Conservation (phyloP, 2,329 filamentous ascomycete species). For the Cytospora mali region DNA sequence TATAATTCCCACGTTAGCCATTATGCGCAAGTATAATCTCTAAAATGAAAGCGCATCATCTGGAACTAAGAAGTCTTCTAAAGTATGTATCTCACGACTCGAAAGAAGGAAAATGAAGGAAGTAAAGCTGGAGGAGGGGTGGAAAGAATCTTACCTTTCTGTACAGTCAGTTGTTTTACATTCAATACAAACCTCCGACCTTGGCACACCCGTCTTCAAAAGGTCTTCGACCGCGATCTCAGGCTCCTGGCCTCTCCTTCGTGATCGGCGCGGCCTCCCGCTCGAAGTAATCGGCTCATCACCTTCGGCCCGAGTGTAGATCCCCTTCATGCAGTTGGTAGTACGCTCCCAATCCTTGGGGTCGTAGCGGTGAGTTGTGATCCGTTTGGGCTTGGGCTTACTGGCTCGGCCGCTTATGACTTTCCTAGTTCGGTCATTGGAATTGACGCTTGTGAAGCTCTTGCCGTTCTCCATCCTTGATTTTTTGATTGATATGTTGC, state of each 20-base stretch:
- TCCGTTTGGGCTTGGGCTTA: not conserved
- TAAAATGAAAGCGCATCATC: no score
- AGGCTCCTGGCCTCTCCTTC: not conserved
- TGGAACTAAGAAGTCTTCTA: no score
- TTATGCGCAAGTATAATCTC: not conserved
- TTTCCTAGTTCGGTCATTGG: not conserved
- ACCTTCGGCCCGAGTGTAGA: not conserved
- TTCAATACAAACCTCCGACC: not conserved
- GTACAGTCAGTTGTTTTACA: not conserved
- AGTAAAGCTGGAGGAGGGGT: not conserved
- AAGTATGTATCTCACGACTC: no score
- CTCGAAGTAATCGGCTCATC: not conserved
- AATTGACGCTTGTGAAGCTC: not conserved
- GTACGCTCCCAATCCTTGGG: not conserved
- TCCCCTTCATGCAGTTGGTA: not conserved
- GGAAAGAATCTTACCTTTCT: not conserved
- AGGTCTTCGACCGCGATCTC: not conserved
- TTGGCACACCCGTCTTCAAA: not conserved
- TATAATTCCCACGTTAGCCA: not conserved
- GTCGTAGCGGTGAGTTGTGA: not conserved
- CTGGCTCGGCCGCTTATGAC: not conserved
- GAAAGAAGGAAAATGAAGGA: not conserved
- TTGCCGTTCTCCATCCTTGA: not conserved
- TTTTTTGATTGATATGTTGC: not conserved
- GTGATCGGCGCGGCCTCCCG: not conserved